Base-by-base conservation (phyloP, 2,329 filamentous ascomycete genomes). In the Sarocladiaceae sp. region DNA sequence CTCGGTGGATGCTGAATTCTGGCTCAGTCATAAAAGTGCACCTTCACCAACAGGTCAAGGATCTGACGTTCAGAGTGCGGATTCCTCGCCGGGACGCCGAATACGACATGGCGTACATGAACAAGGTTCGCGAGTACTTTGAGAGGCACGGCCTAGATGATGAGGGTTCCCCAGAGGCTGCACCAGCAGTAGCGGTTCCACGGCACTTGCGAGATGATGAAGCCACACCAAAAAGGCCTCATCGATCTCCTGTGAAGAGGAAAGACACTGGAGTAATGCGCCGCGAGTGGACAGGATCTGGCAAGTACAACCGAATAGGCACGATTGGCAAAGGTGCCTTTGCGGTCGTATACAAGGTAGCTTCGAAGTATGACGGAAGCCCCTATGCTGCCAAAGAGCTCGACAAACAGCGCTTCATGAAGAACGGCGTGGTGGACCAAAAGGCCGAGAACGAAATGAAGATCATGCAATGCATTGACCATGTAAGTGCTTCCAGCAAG, bases 361-460 rank as follows among this genome's bases (percentile, higher is more conserved):
- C 93, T 1, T 86, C 87, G 17, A 95, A 91, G 69, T 88, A 83
- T 60, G 85, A 94, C 62, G 94, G 94, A 1, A 75, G 82, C 26
- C 83, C 93, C 0, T 95, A 88, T 62, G 94, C 94, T 4, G 92
- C 91, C 13, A 99, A 99, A 66, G 91, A 97, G 68, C 81, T 99
- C 3, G 91, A 97, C 68, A 97, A 97, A 71, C 83, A 88, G 50
- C 84, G 86, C 17, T 96, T 97, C 64, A 89, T 96, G 75, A 96
- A 96, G 71, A 94, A 96, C 60, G 92, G 91, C 2, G 77, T 92
- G 18, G 70, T 96, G 20, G 91, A 96, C 62, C 86, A 91, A 58
- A 96, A 95, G 67, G 87, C 97, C 13, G 90, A 97, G 64, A 97
- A 95, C 61, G 94, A 99, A 71, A 93, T 99, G 86, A 88, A 84